Evolutionary conservation across 805 yeast genomes (phyloP).

Genomic region (Wickerhamiella alocasiicola): DNA sequence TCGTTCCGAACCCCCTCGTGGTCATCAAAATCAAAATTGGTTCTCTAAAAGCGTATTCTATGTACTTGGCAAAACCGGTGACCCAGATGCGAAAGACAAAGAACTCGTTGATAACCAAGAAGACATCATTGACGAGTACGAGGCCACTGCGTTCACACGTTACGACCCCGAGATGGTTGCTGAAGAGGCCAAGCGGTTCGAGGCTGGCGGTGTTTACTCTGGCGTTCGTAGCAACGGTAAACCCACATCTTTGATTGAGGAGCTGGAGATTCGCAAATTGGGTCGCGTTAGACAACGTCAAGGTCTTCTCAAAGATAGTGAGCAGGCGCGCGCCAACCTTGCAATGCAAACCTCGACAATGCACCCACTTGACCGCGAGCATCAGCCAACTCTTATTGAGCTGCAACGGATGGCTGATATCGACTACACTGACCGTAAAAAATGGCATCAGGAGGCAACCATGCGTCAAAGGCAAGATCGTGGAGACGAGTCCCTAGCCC

Average conservation of each 20-base stretch:
- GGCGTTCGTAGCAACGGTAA: conserved; percentile 14
- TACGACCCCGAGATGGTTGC: conserved; percentile 22
- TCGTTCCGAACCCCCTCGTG: conserved; percentile 1
- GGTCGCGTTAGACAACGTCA: conserved; percentile 23
- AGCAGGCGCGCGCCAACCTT: conserved; percentile 13
- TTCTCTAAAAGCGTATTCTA: conserved; percentile 6
- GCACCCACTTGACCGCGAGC: conserved; percentile 24
- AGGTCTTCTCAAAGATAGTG: conserved; percentile 21
- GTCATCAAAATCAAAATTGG: conserved; percentile 4
- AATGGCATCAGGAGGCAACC: conserved; percentile 19
- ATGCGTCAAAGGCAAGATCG: conserved; percentile 15
- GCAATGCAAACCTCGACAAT: conserved; percentile 4
- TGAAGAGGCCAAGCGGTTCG: conserved; percentile 20
- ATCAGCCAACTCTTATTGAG: conserved; percentile 24
- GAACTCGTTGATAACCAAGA: conserved; percentile 12
- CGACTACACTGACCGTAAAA: conserved; percentile 22
- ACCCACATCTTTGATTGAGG: conserved; percentile 28
- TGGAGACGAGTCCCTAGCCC: conserved; percentile 24
- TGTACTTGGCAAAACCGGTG: conserved; percentile 14
- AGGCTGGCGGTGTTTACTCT: conserved; percentile 20
- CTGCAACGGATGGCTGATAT: conserved; percentile 24
- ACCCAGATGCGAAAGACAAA: conserved; percentile 15
- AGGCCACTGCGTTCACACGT: conserved; percentile 23
- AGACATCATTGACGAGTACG: conserved; percentile 7
- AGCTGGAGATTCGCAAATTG: conserved; percentile 28